Percentiles rank a stretch among this genome's conserved stretches.
These are phyloP conservation scores for Colletotrichum liaoningense DNA, from an alignment of 2,329 filamentous ascomycete genomes.

Conservation along the genomic window DNA sequence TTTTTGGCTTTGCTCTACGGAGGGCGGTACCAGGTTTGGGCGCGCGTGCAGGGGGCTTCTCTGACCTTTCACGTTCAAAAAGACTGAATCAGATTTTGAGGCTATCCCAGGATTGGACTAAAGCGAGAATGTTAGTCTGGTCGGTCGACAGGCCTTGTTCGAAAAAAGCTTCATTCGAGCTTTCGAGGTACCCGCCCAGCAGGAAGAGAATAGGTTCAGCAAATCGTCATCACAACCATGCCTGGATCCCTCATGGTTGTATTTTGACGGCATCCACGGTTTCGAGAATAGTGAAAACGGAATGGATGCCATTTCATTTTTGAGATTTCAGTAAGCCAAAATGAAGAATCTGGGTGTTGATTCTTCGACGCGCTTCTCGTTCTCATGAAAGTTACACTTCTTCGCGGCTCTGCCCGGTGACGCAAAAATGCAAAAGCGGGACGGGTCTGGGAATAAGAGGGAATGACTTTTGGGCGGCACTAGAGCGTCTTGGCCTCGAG, in stretches of 20 bases:
- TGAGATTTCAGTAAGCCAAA: too few species aligned
- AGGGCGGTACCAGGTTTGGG: not conserved
- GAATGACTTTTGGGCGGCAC: constrained; percentile 22
- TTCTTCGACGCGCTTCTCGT: not conserved
- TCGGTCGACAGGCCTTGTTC: too few species aligned
- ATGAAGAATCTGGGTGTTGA: too few species aligned
- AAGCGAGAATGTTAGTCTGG: not conserved
- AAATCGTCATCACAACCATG: too few species aligned
- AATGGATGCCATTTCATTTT: too few species aligned
- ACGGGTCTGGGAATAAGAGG: constrained; percentile 35
- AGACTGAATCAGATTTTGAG: not conserved
- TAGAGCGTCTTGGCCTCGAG: not conserved
- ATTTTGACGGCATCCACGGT: too few species aligned
- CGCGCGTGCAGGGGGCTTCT: not conserved
- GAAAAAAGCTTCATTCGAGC: not conserved
- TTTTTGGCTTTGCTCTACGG: not conserved
- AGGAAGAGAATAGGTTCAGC: too few species aligned
- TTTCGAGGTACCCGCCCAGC: not conserved
- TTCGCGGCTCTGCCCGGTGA: constrained; percentile 16
- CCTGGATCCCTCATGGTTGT: too few species aligned
- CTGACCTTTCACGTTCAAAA: not conserved
- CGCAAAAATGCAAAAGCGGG: too few species aligned
- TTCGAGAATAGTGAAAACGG: too few species aligned
- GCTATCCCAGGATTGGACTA: constrained; percentile 21
- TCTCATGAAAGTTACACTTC: not conserved